phyloP scores from a whole-genome alignment of 2,329 filamentous ascomycete species.

The Pyrenophora seminiperda region DNA sequence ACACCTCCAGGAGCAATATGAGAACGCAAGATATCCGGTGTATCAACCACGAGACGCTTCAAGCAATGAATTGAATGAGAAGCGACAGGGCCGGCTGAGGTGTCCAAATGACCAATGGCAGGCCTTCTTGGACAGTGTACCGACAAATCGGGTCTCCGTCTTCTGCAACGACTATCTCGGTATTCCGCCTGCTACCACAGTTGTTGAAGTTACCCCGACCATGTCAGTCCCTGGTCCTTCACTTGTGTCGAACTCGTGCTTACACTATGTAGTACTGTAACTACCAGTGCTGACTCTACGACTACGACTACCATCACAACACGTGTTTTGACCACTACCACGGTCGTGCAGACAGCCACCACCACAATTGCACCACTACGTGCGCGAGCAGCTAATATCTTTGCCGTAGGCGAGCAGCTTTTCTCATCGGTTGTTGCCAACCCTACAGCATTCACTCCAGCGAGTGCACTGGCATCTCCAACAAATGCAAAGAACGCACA shows the following conservation, averaged over 20 bases:
- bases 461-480: slow-evolving; percentile 1
- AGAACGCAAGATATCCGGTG: slow-evolving; percentile 2
- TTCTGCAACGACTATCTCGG: slow-evolving; percentile 40
- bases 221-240: slow-evolving; percentile 16
- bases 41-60: slow-evolving; percentile 2
- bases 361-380: slow-evolving; percentile 22
- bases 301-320: slow-evolving; percentile 25
- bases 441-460: slow-evolving; percentile 11
- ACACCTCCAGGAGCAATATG: slow-evolving; percentile 10
- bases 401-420: slow-evolving; percentile 23
- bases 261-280: slow-evolving; percentile 22
- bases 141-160: slow-evolving; percentile 14
- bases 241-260: slow-evolving; percentile 1
- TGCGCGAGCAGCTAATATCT: slow-evolving; percentile 22
- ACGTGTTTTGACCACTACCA: slow-evolving; percentile 28
- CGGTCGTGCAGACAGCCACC: slow-evolving; percentile 28
- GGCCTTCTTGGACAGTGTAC: slow-evolving; percentile 22
- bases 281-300: slow-evolving; percentile 23
- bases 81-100: slow-evolving; percentile 26
- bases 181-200: slow-evolving; percentile 30
- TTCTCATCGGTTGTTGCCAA: slow-evolving; percentile 30
- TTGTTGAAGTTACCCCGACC: slow-evolving; percentile 29
- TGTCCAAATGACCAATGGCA: slow-evolving; percentile 27
- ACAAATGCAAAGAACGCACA: slow-evolving; percentile 19
- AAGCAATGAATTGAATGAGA: slow-evolving; percentile 11